A percentile compares a stretch with the other conserved stretches of the same genome.
Evolutionary conservation across 805 yeast species (phyloP).

Genomic region (Debaryomyces hansenii): DNA sequence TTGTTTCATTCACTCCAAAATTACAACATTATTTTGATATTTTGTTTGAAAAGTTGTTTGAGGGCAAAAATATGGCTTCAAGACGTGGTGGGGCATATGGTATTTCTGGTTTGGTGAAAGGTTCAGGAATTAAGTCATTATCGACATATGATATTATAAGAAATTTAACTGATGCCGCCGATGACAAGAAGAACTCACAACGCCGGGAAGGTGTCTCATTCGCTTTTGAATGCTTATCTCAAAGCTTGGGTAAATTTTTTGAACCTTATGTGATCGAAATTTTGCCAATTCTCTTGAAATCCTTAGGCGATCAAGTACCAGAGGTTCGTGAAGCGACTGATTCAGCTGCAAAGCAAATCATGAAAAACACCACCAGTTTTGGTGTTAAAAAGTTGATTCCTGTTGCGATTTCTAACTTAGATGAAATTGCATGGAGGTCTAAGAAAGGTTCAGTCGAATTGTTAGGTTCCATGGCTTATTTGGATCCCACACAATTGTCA

Average conservation of each 20-base stretch:
- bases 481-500: conserved; percentile 92
- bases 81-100: conserved; percentile 97
- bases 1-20: conserved; percentile 50
- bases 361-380: conserved; percentile 87
- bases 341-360: conserved; percentile 80
- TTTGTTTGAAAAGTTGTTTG: conserved; percentile 61
- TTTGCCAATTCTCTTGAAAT: conserved; percentile 74
- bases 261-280: conserved; percentile 94
- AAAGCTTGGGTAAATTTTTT: conserved; percentile 69
- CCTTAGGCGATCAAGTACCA: conserved; percentile 79
- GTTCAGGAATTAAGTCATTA: conserved; percentile 79
- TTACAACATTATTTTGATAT: conserved; percentile 56
- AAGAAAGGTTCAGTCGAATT: conserved; percentile 96
- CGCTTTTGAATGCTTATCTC: conserved; percentile 82
- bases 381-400: conserved; percentile 94
- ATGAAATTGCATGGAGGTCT: conserved; percentile 92
- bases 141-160: conserved; percentile 77
- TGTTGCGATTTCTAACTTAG: conserved; percentile 79
- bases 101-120: conserved; percentile 88
- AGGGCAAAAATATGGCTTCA: conserved; percentile 46
- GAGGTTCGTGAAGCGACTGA: conserved; percentile 91
- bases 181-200: conserved; percentile 72
- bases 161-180: conserved; percentile 76
- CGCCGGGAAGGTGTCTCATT: conserved; percentile 86
- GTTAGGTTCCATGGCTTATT: conserved; percentile 95